These are phyloP conservation scores for Prorocentrum cordatum DNA, from an alignment of 169 alveolate species.

Conservation along the genomic window DNA sequence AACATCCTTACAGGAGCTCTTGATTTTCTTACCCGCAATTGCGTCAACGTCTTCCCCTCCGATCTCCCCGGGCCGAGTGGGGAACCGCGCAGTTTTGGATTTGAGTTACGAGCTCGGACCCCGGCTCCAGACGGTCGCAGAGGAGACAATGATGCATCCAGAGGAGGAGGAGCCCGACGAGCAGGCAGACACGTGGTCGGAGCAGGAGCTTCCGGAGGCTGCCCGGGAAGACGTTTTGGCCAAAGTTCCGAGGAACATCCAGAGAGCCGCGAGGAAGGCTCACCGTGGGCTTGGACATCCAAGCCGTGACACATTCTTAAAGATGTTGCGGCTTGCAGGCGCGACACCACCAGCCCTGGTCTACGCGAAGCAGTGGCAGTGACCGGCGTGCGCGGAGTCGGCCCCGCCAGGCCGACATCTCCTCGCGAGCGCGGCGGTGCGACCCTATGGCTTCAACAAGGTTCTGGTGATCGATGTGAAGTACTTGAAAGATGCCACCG, in stretches of 20 bases:
- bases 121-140: not conserved
- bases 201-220: not conserved
- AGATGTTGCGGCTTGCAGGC: not conserved
- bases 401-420: not conserved
- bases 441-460: not conserved
- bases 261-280: not conserved
- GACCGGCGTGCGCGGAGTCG: not conserved
- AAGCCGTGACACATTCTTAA: not conserved
- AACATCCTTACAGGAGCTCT: no score
- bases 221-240: no score
- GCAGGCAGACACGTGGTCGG: not conserved
- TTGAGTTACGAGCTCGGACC: no score
- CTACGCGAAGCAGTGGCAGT: not conserved
- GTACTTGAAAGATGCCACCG: not conserved
- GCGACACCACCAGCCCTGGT: not conserved
- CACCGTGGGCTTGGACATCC: slow-evolving; percentile 4
- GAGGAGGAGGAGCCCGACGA: no score
- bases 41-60: no score
- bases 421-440: not conserved
- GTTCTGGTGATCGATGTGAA: not conserved
- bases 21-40: no score
- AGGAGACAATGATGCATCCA: not conserved
- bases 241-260: no score
- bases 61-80: no score
- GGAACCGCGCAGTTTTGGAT: no score